Evolutionary conservation across 139 green algal species (phyloP), one percentile per base, ranked within the genome.

Genomic region (Chlamydomonas applanata): DNA sequence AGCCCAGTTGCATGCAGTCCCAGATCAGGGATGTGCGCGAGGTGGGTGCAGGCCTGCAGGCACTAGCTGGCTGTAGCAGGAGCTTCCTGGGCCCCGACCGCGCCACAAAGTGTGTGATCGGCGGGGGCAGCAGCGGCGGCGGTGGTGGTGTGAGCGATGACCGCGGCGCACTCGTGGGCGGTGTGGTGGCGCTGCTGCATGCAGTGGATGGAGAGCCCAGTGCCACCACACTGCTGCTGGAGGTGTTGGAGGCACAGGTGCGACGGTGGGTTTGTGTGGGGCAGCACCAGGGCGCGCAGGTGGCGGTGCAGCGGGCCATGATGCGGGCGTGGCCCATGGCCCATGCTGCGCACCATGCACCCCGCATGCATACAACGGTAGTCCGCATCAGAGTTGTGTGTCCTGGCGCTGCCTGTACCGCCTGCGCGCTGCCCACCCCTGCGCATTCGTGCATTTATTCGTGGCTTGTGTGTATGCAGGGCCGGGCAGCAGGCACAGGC

Each of bases 81-180:
- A 60, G 67, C 32, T 80, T 80, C n/a, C 16, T 80, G 1, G 75
- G 75, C 0, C 75, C 57, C 0, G 20, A 75, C 16, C 56, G 65
- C 1, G 32, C 67, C 1, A 5, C 66, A 0, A 80, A 80, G 30
- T 75, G 68, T 52, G 32, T 80, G 24, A 66, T 80, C 30, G 36
- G 9, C 25, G 25, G 53, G 35, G 1, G 5, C 3, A 11, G 5
- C 29, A 74, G 63, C n/a, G n/a, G n/a, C n/a, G n/a, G n/a, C n/a
- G n/a, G n/a, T n/a, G n/a, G n/a, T n/a, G n/a, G n/a, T n/a, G n/a
- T n/a, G n/a, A n/a, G n/a, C 0, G 60, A 79, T 25, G 27, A 53
- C 2, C 32, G 29, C 1, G 75, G 24, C 59, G 29, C 59, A 27
- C 59, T 69, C 32, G 62, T 52, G 9, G 34, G 20, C 3, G n/a